Evolutionary conservation across 2,329 filamentous ascomycete genomes (phyloP), one percentile per base, ranked within the genome.

Genomic region (Xylaria sp.): DNA sequence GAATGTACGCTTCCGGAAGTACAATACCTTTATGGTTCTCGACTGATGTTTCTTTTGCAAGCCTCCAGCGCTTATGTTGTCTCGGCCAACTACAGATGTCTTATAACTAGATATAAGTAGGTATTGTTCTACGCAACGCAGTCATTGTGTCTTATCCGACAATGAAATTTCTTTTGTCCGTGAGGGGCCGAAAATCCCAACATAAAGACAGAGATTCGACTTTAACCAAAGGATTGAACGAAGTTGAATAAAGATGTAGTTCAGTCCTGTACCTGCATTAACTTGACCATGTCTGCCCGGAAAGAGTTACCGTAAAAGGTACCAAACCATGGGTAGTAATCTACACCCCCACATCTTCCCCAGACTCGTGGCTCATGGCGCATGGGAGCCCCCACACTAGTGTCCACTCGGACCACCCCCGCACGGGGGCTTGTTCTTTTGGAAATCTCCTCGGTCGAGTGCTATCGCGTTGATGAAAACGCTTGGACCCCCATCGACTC

Each of bases 401-500:
- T 64, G 69, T 46, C 71, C 73, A 75, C 69, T 65, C 41, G 63
- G 63, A 52, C 65, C 52, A 52, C 65, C 57, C 74, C 74, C 73
- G 72, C 72, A 68, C 70, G 72, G 63, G 71, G 56, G 50, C n/a
- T 61, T 55, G 58, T 66, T 63, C 71, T 46, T 63, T 50, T 65
- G 71, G 70, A 71, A 63, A 61, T 65, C 56, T 64, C 62, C 8
- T 58, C 32, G 25, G 28, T 61, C 41, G 41, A 46, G 41, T 18
- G 18, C 18, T 2, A 20, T 23, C 5, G 13, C 20, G 28, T 37
- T 39, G 65, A 70, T 56, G 67, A 71, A 73, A 73, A 74, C 69
- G 69, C 66, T 67, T 55, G 70, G 72, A 77, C 75, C 75, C 75
- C 74, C 73, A 76, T 75, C 74, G 54, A 74, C 71, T 15, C 10